Base-by-base conservation (phyloP, 192 early-diverging fungal species). In the Lunasporangiospora selenospora region DNA sequence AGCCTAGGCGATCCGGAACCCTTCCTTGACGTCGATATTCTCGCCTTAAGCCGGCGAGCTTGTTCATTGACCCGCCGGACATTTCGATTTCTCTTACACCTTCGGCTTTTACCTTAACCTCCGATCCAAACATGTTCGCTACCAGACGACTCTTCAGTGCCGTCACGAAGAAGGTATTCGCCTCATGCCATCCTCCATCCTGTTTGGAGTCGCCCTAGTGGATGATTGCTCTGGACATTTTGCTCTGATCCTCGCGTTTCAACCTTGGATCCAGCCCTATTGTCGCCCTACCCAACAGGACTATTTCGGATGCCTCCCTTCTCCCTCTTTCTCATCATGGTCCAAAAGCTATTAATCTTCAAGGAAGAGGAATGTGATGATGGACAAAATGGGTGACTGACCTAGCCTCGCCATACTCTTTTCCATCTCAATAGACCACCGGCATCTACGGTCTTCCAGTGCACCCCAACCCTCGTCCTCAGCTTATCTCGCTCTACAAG, bases 401-500 rank as follows among this genome's bases (percentile, higher is more conserved):
- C n/a, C 47, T 2, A 1, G 31, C 30, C 21, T 18, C 49, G 15
- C 29, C n/a, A 15, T 4, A 12, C 32, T 3, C n/a, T 47, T 13
- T 23, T 18, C n/a, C 21, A 48, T 13, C 31, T 27, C 23, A 41
- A 2, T 13, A 75, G 73, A 87, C 93, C 36, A 98, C 96, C 23
- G 92, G 93, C 29, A 77, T 98, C 53, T 86, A 85, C 48, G 96
- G 96, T 53, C 46, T 96, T 48, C 80, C 90, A 9, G 95, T 98
- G 24, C 92, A 96, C 77, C 88, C 86, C 29, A 87, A 89, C 71
- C 90, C 96, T 48, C 90, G 93, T 32, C 90, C 94, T 40, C 85
- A 91, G 66, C 86, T 98, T 62, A 87, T 96, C 53, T 80, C 79
- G 55, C 84, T 93, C 23, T 97, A 97, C 85, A 85, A 83, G 49